Conservation (phyloP, 768 basidiomycete species). For the Suillus hirtellus region DNA sequence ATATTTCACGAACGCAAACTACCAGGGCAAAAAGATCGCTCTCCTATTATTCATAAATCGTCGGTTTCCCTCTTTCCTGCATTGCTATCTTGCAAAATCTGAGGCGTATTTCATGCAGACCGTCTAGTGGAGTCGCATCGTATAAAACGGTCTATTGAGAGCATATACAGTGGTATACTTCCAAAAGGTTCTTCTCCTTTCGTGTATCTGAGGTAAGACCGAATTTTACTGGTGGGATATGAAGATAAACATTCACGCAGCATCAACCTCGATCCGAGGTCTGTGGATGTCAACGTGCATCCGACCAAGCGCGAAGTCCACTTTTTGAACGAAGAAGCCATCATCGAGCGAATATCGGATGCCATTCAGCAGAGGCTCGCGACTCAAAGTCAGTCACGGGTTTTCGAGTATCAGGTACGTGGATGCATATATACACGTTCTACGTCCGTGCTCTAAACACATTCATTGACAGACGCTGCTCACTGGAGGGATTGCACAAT, state of each 20-base stretch:
- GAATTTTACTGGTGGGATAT: neutral
- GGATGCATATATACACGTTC: neutral
- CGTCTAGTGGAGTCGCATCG: constrained; percentile 87
- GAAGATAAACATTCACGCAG: constrained; percentile 38
- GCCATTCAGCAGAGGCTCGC: constrained; percentile 66
- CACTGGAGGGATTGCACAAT: no score
- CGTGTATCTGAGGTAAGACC: constrained; percentile 83
- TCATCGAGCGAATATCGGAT: constrained; percentile 76
- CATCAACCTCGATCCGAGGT: constrained; percentile 78
- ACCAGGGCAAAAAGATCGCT: constrained; percentile 81
- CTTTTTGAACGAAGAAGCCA: constrained; percentile 87
- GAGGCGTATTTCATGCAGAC: constrained; percentile 46
- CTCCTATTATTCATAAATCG: constrained; percentile 96
- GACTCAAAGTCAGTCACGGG: constrained; percentile 62
- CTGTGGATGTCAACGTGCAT: constrained; percentile 96
- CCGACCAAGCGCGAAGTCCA: constrained; percentile 97
- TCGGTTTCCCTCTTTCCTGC: constrained; percentile 38
- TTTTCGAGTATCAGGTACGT: constrained; percentile 71
- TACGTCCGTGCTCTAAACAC: no score
- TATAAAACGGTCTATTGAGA: constrained; percentile 86
- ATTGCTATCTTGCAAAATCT: neutral
- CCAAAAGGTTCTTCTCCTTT: constrained; percentile 91
- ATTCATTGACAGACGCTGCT: no score
- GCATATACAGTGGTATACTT: constrained; percentile 78
- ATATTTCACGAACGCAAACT: constrained; percentile 84